Percentiles rank a stretch among this genome's conserved stretches.
These are phyloP conservation scores for Echium plantagineum DNA, from an alignment of 257 asterid genomes.

Conservation along the genomic window DNA sequence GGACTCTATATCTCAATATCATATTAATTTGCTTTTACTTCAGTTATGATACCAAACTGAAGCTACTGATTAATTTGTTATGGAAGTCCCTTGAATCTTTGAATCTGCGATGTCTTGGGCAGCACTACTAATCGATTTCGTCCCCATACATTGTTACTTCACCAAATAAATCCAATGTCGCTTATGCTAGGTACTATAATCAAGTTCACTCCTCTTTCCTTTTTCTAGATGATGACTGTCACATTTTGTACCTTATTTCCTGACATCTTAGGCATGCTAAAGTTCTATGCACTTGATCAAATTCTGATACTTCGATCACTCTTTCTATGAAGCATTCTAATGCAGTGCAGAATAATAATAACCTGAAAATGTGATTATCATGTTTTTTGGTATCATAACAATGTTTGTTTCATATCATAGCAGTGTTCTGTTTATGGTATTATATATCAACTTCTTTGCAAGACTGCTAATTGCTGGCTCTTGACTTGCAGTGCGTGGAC, in stretches of 20 bases:
- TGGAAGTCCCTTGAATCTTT: neutral
- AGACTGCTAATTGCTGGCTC: neutral
- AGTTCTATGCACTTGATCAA: too few relatives aligned
- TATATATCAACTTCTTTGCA: neutral
- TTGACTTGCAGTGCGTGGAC: conserved; percentile 27
- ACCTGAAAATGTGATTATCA: neutral
- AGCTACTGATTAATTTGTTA: neutral
- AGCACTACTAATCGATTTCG: too few relatives aligned
- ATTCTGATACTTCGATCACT: too few relatives aligned
- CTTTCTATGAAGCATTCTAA: too few relatives aligned
- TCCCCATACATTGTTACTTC: too few relatives aligned
- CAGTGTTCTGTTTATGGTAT: neutral
- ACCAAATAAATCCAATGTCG: too few relatives aligned
- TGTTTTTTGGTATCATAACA: neutral
- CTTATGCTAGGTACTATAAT: too few relatives aligned
- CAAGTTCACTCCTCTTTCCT: too few relatives aligned
- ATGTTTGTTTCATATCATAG: neutral
- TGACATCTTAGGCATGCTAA: too few relatives aligned
- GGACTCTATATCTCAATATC: neutral
- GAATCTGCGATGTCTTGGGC: neutral
- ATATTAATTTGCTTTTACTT: neutral
- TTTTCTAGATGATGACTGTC: too few relatives aligned
- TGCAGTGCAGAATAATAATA: too few relatives aligned
- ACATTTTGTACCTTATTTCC: too few relatives aligned
- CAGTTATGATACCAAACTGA: neutral